Conservation (phyloP, 441 rosid genomes). For the Omphalea diandra region DNA sequence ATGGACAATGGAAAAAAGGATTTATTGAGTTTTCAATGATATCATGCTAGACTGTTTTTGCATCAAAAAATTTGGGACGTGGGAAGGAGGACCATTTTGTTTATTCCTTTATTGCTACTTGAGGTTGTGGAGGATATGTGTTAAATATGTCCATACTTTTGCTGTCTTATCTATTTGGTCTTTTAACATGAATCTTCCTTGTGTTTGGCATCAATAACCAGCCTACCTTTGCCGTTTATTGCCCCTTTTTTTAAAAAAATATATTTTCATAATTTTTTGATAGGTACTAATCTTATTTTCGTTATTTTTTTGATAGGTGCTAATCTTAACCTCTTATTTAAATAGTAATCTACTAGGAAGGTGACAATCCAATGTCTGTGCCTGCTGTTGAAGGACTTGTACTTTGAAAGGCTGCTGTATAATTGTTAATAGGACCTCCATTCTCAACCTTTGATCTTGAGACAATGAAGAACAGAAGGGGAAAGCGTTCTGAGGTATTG, state of each 20-base stretch:
- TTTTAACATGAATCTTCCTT: constrained; percentile 42
- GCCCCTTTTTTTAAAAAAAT: background rate
- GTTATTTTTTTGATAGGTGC: constrained; percentile 15
- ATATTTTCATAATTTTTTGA: constrained; percentile 3
- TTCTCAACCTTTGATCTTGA: constrained; percentile 17
- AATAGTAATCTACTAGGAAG: constrained; percentile 27
- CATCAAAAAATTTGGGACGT: constrained; percentile 23
- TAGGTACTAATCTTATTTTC: constrained; percentile 1
- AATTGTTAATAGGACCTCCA: background rate
- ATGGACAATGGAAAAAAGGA: constrained; percentile 14
- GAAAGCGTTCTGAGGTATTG: constrained; percentile 60
- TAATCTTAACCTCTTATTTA: constrained; percentile 25
- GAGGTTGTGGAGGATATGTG: constrained; percentile 45
- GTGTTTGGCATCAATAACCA: constrained; percentile 34
- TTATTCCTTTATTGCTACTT: constrained; percentile 42
- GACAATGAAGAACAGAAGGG: constrained; percentile 47
- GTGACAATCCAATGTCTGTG: constrained; percentile 16
- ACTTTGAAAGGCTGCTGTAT: constrained; percentile 16
- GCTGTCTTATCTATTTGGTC: constrained; percentile 49
- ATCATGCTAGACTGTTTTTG: constrained; percentile 24
- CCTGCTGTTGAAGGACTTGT: constrained; percentile 19
- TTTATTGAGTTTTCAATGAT: constrained; percentile 26
- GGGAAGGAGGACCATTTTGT: constrained; percentile 33
- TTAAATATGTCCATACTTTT: constrained; percentile 31
- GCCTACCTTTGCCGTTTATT: constrained; percentile 16